phyloP scores from a whole-genome alignment of 163 green algal species.

The Prototheca cutis region DNA sequence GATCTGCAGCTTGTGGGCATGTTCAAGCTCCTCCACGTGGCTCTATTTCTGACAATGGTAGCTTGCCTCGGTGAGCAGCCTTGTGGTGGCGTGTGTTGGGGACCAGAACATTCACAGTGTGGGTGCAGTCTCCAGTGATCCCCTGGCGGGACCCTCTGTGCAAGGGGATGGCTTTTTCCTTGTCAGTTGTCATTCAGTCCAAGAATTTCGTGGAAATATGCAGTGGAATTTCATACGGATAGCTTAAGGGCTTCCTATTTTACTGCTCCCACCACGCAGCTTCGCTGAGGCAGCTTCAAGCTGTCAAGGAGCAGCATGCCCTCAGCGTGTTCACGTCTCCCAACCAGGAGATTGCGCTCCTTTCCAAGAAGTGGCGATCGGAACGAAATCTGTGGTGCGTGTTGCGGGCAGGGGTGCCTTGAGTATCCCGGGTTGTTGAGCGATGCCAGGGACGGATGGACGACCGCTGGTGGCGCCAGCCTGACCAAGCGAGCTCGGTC shows the following conservation, averaged over 20 bases:
- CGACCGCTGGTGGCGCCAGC: too few relatives aligned
- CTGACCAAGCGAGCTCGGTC: too few relatives aligned
- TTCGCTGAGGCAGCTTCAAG: constrained; percentile 10
- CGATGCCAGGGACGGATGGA: too few relatives aligned
- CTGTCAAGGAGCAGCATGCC: neutral
- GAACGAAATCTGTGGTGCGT: constrained; percentile 27
- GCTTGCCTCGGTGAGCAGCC: constrained; percentile 12
- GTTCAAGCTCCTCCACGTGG: constrained; percentile 44
- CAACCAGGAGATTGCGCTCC: constrained; percentile 14
- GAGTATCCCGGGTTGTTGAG: neutral
- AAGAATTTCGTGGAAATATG: too few relatives aligned
- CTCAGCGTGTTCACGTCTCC: constrained; percentile 1
- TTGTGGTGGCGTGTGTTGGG: neutral
- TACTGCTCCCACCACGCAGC: too few relatives aligned
- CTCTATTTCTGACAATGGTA: constrained; percentile 24
- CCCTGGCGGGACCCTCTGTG: too few relatives aligned
- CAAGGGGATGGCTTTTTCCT: too few relatives aligned
- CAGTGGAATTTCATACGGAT: too few relatives aligned
- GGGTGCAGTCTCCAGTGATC: neutral
- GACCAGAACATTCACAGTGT: neutral
- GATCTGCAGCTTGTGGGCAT: constrained; percentile 20
- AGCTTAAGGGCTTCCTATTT: too few relatives aligned
- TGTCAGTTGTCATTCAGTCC: too few relatives aligned
- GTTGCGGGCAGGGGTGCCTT: neutral
- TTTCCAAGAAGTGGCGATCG: constrained; percentile 29